Conservation (phyloP, 441 rosid species). For the Populus tomentosa region DNA sequence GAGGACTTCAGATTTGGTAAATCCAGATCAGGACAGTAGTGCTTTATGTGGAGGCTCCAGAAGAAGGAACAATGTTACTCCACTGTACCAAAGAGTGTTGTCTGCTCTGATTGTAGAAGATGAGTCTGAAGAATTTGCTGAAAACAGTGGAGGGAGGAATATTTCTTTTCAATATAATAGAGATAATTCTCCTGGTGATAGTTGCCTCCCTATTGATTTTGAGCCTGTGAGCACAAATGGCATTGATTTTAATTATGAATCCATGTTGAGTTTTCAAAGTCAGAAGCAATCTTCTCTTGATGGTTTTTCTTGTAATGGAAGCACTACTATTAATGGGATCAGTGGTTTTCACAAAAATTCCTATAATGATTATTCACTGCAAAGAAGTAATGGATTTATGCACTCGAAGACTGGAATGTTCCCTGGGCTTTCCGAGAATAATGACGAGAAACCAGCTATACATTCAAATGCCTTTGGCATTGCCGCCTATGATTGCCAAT, state of each 20-base stretch:
- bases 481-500: slow-evolving; percentile 32
- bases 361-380: slow-evolving; percentile 19
- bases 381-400: slow-evolving; percentile 24
- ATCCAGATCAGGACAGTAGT: slow-evolving; percentile 23
- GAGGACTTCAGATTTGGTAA: slow-evolving; percentile 12
- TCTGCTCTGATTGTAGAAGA: slow-evolving; percentile 57
- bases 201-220: slow-evolving; percentile 14
- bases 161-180: slow-evolving; percentile 22
- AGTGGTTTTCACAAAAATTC: slow-evolving; percentile 16
- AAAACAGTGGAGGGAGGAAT: slow-evolving; percentile 29
- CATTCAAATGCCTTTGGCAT: slow-evolving; percentile 13
- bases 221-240: slow-evolving; percentile 25
- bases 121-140: slow-evolving; percentile 37
- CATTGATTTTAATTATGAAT: slow-evolving; percentile 27
- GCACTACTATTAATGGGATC: slow-evolving; percentile 8
- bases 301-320: slow-evolving; percentile 34
- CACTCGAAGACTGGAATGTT: slow-evolving; percentile 20
- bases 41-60: slow-evolving; percentile 19
- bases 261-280: slow-evolving; percentile 24
- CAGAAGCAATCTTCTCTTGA: slow-evolving; percentile 27
- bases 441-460: slow-evolving; percentile 18
- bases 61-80: slow-evolving; percentile 27
- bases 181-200: slow-evolving; percentile 23
- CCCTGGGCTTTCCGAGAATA: slow-evolving; percentile 21
- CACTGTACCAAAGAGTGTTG: slow-evolving; percentile 54